A percentile compares a stretch with the other conserved stretches of the same genome.
These are phyloP conservation scores for Warburgia ugandensis DNA, from an alignment of 164 flowering plant species.

Conservation along the genomic window DNA sequence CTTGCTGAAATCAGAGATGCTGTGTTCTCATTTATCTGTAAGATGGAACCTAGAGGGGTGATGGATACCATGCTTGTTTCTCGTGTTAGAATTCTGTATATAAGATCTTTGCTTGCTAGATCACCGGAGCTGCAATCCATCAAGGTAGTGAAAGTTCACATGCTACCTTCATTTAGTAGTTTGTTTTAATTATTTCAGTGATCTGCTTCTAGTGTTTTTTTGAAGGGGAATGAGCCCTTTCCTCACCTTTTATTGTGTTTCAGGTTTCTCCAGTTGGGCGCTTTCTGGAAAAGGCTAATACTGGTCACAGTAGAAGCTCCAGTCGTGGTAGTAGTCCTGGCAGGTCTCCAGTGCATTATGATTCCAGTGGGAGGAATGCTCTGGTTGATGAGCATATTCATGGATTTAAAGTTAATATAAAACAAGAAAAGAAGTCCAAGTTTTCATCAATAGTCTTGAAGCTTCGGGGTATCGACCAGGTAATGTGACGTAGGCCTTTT, in stretches of 20 bases:
- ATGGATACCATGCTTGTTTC: conserved; percentile 99
- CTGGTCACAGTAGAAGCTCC: conserved; percentile 81
- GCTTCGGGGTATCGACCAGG: conserved; percentile 95
- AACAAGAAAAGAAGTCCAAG: conserved; percentile 88
- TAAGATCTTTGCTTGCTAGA: conserved; percentile 88
- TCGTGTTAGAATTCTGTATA: conserved; percentile 92
- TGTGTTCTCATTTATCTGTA: conserved; percentile 86
- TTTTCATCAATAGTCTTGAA: conserved; percentile 89
- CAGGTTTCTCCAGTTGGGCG: conserved; percentile 85
- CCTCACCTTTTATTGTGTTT: conserved; percentile 5
- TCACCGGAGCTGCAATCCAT: conserved; percentile 96
- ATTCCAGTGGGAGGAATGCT: conserved; percentile 35
- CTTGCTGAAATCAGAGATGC: conserved; percentile 99
- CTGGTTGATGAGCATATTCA: conserved; percentile 60
- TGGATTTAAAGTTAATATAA: conserved; percentile 84
- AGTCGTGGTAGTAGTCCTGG: conserved; percentile 93
- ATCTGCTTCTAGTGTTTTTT: too few species aligned
- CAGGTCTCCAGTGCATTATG: conserved; percentile 70
- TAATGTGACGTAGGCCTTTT: conserved; percentile 8
- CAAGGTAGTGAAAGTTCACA: conserved; percentile 41
- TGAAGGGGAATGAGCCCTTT: neutral
- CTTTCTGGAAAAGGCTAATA: conserved; percentile 72
- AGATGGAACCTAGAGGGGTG: conserved; percentile 91
- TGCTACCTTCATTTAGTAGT: neutral
- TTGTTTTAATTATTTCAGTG: too few species aligned